Conservation (phyloP, 2,329 filamentous ascomycete genomes). For the Fusarium zealandicum region DNA sequence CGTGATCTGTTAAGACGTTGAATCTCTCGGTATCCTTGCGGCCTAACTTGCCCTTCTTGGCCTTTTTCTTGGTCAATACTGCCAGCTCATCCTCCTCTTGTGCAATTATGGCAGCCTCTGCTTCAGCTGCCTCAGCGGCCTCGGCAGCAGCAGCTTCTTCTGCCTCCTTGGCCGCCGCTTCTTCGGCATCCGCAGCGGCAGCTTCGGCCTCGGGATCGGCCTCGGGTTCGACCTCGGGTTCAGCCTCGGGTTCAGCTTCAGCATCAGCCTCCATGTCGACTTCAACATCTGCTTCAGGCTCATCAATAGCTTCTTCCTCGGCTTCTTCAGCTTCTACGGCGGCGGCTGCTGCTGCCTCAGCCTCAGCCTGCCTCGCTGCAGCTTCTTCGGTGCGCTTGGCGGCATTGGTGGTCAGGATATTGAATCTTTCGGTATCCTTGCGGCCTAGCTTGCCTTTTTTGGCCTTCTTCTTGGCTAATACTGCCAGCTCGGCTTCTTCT, state of each 20-base stretch:
- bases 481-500: conserved; percentile 42
- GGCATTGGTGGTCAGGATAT: conserved; percentile 16
- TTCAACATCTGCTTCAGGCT: conserved; percentile 41
- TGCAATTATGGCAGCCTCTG: conserved; percentile 25
- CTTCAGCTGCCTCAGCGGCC: conserved; percentile 46
- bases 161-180: conserved; percentile 46
- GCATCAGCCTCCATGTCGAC: conserved; percentile 1
- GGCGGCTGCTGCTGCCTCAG: conserved; percentile 20
- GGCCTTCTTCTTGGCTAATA: conserved; percentile 45
- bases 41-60: too few relatives aligned
- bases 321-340: conserved; percentile 10
- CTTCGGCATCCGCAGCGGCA: conserved; percentile 5
- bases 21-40: too few relatives aligned
- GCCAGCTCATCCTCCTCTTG: too few relatives aligned
- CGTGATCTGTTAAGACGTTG: too few relatives aligned
- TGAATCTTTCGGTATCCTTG: conserved; percentile 34
- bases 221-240: background rate
- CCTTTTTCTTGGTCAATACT: too few relatives aligned
- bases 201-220: conserved; percentile 23
- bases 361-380: too few relatives aligned
- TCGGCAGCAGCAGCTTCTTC: conserved; percentile 4
- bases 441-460: conserved; percentile 46
- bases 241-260: background rate
- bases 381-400: conserved; percentile 17
- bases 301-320: conserved; percentile 40